Base-by-base conservation (phyloP, 176 grass and related monocot genomes). In the Oryza brachyantha region DNA sequence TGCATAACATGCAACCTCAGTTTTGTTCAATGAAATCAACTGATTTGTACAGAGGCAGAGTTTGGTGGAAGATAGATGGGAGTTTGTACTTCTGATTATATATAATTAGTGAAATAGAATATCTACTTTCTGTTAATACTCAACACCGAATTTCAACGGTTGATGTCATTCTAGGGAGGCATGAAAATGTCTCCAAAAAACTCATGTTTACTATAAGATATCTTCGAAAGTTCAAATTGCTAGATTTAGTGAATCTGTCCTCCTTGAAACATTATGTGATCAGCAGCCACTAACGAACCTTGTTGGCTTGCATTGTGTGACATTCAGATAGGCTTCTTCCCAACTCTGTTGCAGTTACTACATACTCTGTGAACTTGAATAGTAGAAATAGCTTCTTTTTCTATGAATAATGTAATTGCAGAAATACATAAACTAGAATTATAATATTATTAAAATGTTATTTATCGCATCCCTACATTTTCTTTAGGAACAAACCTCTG, bases 221-320 rank as follows among this genome's bases (percentile, higher is more conserved):
- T 75, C 61, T 69, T 77, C 61, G 84, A 67, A 87, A 79, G 66
- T 62, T 87, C 38, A 48, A 66, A 72, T 24, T 73, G 59, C 32
- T 34, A 52, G 70, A 87, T 81, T 85, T 85, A 71, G 77, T 76
- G 82, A 89, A 90, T 86, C 10, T 70, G 37, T 70, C 46, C 68
- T 74, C 74, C 76, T 66, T 78, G 27, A 12, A 42, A 34, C 17
- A 42, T 77, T 13, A 64, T 32, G 64, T 17, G 43, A 19, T 72
- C 82, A 74, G 81, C 58, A 29, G n/a, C 12, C 70, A 71, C 76
- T 88, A 75, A 81, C n/a, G 9, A 76, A 76, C 42, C 76, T 79
- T 58, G 37, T 73, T 58, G 59, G 46, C 19, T 60, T 41, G 40
- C 37, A 74, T 86, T 11, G 7, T 74, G 6, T 71, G 52, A 45